Percentiles rank a stretch among this genome's conserved stretches.
Conservation (phyloP, 768 basidiomycete species). For the Lentinula lateritia region DNA sequence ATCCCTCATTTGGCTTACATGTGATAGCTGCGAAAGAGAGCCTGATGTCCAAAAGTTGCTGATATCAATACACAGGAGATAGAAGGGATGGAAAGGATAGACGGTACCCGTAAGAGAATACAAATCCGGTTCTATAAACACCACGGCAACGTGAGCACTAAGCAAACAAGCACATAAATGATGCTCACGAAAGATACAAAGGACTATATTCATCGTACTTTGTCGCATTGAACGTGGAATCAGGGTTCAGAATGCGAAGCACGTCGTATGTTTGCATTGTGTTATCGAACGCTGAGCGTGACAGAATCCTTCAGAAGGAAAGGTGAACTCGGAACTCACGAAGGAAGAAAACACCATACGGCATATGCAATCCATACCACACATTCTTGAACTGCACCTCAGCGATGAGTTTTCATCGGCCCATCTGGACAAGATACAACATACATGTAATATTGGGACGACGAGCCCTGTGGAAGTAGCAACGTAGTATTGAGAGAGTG, state of each 20-base stretch:
- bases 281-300: conserved; percentile 55
- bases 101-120: conserved; percentile 43
- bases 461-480: conserved; percentile 33
- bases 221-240: conserved; percentile 32
- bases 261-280: conserved; percentile 42
- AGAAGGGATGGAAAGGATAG: conserved; percentile 11
- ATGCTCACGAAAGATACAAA: conserved; percentile 38
- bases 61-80: neutral
- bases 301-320: conserved; percentile 34
- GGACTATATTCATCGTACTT: conserved; percentile 46
- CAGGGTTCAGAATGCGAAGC: conserved; percentile 31
- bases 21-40: conserved; percentile 63
- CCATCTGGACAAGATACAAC: conserved; percentile 11
- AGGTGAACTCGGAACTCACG: conserved; percentile 11
- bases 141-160: neutral
- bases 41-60: neutral
- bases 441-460: conserved; percentile 41
- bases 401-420: conserved; percentile 10
- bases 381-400: conserved; percentile 39
- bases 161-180: neutral
- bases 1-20: conserved; percentile 19
- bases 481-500: conserved; percentile 1
- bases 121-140: conserved; percentile 43
- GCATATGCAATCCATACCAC: conserved; percentile 55
- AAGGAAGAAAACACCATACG: conserved; percentile 28